These are phyloP conservation scores for Lepidium campestre DNA, from an alignment of 441 rosid genomes.

Conservation along the genomic window DNA sequence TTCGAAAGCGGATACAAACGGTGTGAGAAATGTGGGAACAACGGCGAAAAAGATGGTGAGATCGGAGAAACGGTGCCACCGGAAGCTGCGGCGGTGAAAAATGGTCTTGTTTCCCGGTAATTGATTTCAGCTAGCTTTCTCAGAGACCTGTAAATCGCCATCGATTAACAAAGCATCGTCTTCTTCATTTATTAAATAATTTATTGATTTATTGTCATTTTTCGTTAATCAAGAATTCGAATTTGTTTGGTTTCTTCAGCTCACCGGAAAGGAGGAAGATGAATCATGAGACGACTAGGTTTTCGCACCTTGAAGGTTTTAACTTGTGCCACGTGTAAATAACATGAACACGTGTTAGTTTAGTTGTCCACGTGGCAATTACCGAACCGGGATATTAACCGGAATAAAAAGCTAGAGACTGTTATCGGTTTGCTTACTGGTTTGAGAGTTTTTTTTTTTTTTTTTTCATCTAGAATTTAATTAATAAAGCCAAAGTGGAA, in stretches of 20 bases:
- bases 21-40: conserved; percentile 27
- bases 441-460: too few relatives aligned
- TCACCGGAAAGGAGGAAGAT: neutral
- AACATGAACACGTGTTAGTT: neutral
- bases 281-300: conserved; percentile 14
- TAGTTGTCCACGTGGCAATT: conserved; percentile 5
- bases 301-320: conserved; percentile 24
- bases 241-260: neutral
- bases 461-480: too few relatives aligned
- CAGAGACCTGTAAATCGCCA: conserved; percentile 56
- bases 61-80: conserved; percentile 24
- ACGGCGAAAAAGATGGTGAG: conserved; percentile 31
- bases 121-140: conserved; percentile 22
- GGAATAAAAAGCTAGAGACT: neutral
- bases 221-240: neutral
- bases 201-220: neutral
- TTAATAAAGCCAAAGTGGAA: too few relatives aligned
- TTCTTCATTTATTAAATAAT: neutral
- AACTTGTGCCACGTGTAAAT: conserved; percentile 15
- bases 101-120: conserved; percentile 28
- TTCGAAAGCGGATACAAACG: conserved; percentile 37
- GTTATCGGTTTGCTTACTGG: neutral
- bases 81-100: conserved; percentile 32
- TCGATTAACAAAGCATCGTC: conserved; percentile 25
- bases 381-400: neutral